Conservation (phyloP, 2,329 filamentous ascomycete species). For the Claviceps pazoutovae region DNA sequence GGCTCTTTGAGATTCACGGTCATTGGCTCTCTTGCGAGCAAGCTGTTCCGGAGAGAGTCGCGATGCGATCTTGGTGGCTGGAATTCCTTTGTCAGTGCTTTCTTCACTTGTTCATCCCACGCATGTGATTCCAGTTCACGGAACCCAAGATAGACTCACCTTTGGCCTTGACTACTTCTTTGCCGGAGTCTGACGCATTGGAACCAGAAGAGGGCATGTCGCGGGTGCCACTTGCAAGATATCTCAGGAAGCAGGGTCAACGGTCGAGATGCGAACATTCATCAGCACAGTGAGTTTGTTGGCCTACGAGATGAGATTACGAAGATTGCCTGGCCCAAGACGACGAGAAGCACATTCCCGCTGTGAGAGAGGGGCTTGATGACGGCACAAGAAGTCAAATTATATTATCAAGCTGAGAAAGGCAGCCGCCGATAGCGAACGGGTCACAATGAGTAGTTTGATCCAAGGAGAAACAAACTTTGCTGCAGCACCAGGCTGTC, state of each 20-base stretch:
- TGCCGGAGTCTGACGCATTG: neutral
- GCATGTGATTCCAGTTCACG: no score
- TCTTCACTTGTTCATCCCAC: neutral
- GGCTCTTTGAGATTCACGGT: slow-evolving; percentile 1
- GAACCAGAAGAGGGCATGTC: neutral
- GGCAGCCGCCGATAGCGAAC: neutral
- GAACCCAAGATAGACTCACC: neutral
- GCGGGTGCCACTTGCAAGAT: neutral
- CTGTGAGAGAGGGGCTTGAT: neutral
- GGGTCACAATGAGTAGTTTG: neutral
- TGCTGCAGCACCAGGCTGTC: neutral
- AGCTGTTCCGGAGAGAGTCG: slow-evolving; percentile 1
- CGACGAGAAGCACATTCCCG: neutral
- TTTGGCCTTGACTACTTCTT: neutral
- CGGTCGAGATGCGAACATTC: neutral
- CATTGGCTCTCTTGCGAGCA: slow-evolving; percentile 4
- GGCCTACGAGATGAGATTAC: neutral
- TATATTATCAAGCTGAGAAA: neutral
- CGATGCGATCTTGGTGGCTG: neutral
- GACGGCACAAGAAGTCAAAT: neutral
- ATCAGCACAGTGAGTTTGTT: neutral
- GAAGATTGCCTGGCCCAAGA: neutral
- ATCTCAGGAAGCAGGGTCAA: no score
- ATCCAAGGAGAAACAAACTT: neutral
- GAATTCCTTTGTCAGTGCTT: neutral